Percentiles rank a stretch among this genome's conserved stretches.
Conservation (phyloP, 805 yeast genomes). For the Zygoascus bituminiphila region DNA sequence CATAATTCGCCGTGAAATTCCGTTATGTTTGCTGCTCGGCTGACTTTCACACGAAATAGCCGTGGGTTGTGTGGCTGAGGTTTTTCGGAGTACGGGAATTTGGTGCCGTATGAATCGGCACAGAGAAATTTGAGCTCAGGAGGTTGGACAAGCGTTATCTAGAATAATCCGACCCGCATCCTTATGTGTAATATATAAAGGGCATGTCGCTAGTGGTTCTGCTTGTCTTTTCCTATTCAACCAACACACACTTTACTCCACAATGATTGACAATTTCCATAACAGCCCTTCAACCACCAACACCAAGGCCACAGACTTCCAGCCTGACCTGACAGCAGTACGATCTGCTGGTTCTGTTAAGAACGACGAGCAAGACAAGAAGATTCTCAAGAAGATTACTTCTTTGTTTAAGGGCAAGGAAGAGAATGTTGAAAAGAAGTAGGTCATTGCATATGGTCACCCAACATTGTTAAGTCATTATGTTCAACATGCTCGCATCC, state of each 20-base stretch:
- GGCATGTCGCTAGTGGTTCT: too few relatives aligned
- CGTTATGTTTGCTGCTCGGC: neutral
- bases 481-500: too few relatives aligned
- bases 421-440: neutral
- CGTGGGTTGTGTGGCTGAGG: neutral
- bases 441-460: too few relatives aligned
- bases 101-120: neutral
- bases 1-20: neutral
- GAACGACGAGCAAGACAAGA: constrained; percentile 1
- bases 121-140: too few relatives aligned
- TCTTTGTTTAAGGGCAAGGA: constrained; percentile 3
- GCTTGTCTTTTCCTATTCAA: too few relatives aligned
- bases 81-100: neutral
- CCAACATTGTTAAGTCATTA: too few relatives aligned
- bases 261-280: neutral
- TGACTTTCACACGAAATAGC: neutral
- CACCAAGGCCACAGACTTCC: neutral
- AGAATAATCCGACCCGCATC: too few relatives aligned
- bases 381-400: constrained; percentile 2
- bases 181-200: too few relatives aligned
- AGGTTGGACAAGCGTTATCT: too few relatives aligned
- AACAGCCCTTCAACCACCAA: neutral
- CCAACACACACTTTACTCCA: too few relatives aligned
- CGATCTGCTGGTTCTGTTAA: constrained; percentile 4
- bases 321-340: constrained; percentile 4